phyloP scores from a whole-genome alignment of 768 basidiomycete species.

The Trametes sanguinea region DNA sequence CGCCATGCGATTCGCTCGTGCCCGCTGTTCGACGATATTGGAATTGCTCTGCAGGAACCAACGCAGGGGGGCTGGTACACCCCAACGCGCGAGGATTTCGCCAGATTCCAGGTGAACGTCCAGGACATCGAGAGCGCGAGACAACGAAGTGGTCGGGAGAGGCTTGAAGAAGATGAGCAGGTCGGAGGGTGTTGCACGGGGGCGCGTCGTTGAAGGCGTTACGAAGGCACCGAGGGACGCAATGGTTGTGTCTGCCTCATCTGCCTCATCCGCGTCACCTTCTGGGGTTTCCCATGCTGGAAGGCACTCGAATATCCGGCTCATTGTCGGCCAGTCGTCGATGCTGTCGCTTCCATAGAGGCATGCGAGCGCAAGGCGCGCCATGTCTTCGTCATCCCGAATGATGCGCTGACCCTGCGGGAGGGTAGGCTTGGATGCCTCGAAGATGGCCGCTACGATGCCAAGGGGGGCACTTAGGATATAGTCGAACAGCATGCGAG shows the following conservation, averaged over 20 bases:
- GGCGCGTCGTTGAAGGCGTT: conserved; percentile 64
- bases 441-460: conserved; percentile 75
- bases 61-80: conserved; percentile 75
- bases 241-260: conserved; percentile 81
- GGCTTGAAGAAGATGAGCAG: conserved; percentile 82
- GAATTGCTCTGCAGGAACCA: conserved; percentile 86
- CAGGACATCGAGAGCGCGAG: conserved; percentile 83
- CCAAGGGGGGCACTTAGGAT: conserved; percentile 68
- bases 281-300: conserved; percentile 79
- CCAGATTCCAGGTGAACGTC: conserved; percentile 94
- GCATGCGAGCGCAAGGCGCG: conserved; percentile 81
- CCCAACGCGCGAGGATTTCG: conserved; percentile 89
- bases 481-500: conserved; percentile 69
- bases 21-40: conserved; percentile 68
- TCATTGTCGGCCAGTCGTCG: conserved; percentile 83
- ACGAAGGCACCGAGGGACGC: conserved; percentile 80
- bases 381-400: conserved; percentile 80
- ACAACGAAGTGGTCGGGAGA: conserved; percentile 71
- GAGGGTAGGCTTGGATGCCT: conserved; percentile 89
- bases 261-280: conserved; percentile 63
- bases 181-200: conserved; percentile 62
- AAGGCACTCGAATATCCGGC: conserved; percentile 91
- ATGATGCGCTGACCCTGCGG: conserved; percentile 71
- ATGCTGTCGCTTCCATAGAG: conserved; percentile 80
- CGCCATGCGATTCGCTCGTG: conserved; percentile 87